phyloP scores from a whole-genome alignment of 192 early-diverging fungal species.

The Backusella morwellensis region DNA sequence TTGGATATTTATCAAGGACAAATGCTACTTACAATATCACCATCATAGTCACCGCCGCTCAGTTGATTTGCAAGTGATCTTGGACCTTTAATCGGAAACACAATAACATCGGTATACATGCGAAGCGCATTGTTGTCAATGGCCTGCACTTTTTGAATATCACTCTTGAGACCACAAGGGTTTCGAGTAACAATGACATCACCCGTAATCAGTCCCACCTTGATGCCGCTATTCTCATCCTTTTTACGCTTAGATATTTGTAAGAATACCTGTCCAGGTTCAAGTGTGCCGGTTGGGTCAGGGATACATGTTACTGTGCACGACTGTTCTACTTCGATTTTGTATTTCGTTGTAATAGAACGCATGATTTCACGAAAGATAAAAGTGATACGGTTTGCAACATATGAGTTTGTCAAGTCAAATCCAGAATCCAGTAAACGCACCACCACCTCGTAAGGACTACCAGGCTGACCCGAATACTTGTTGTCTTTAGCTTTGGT shows the following conservation, averaged over 20 bases:
- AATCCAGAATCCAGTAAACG: slow-evolving; percentile 37
- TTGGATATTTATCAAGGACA: neutral
- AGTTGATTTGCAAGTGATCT: slow-evolving; percentile 70
- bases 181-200: slow-evolving; percentile 48
- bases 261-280: slow-evolving; percentile 29
- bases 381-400: slow-evolving; percentile 24
- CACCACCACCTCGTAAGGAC: slow-evolving; percentile 15
- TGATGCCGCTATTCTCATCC: slow-evolving; percentile 23
- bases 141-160: slow-evolving; percentile 53
- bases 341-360: slow-evolving; percentile 20
- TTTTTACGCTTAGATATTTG: slow-evolving; percentile 23
- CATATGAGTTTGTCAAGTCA: slow-evolving; percentile 25
- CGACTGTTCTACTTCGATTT: slow-evolving; percentile 26
- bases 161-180: slow-evolving; percentile 65
- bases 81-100: slow-evolving; percentile 67
- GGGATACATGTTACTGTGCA: slow-evolving; percentile 32
- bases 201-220: slow-evolving; percentile 24
- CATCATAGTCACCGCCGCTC: slow-evolving; percentile 80
- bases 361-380: slow-evolving; percentile 19
- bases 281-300: slow-evolving; percentile 31
- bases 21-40: slow-evolving; percentile 49
- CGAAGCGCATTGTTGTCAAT: slow-evolving; percentile 45
- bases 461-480: slow-evolving; percentile 24
- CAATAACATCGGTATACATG: slow-evolving; percentile 67
- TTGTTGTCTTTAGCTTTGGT: neutral